Percentiles rank a stretch among this genome's conserved stretches.
Evolutionary conservation across 2,329 filamentous ascomycete genomes (phyloP).

Genomic region (Epichloe glyceriae): DNA sequence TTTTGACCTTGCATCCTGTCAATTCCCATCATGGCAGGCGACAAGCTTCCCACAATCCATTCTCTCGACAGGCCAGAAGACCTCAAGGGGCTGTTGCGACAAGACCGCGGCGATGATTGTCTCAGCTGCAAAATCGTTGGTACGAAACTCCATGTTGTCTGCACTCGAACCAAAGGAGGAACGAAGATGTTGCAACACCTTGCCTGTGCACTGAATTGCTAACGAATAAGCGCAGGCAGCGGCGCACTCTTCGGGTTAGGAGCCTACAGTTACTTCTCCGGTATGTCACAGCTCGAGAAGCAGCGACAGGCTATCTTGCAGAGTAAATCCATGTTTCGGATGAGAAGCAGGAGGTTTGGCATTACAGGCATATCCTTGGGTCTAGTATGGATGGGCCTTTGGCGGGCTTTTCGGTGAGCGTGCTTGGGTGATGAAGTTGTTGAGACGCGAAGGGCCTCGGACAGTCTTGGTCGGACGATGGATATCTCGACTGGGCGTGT

Average conservation of each 20-base stretch:
- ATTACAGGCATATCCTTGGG: slow-evolving; percentile 55
- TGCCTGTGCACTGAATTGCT: neutral
- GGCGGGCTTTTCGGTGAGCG: slow-evolving; percentile 47
- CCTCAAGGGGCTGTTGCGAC: slow-evolving; percentile 42
- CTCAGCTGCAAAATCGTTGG: slow-evolving; percentile 58
- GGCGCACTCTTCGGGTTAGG: slow-evolving; percentile 64
- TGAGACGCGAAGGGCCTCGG: neutral
- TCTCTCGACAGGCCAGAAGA: slow-evolving; percentile 48
- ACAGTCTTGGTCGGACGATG: neutral
- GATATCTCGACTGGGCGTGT: neutral
- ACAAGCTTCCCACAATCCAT: slow-evolving; percentile 36
- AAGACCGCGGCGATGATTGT: slow-evolving; percentile 52
- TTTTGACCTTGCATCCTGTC: neutral
- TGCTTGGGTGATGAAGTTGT: neutral
- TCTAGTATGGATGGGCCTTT: slow-evolving; percentile 58
- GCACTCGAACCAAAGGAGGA: neutral
- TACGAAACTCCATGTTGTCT: slow-evolving; percentile 26
- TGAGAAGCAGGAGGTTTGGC: slow-evolving; percentile 55
- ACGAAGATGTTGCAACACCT: neutral
- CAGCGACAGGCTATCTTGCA: slow-evolving; percentile 53
- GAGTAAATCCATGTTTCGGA: slow-evolving; percentile 58
- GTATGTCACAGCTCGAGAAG: slow-evolving; percentile 55
- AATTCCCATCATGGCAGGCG: slow-evolving; percentile 17
- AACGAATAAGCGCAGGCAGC: slow-evolving; percentile 40
- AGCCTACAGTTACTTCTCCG: slow-evolving; percentile 65